These are phyloP conservation scores for Xylaria sp. DNA, from an alignment of 2,329 filamentous ascomycete genomes.

Conservation along the genomic window DNA sequence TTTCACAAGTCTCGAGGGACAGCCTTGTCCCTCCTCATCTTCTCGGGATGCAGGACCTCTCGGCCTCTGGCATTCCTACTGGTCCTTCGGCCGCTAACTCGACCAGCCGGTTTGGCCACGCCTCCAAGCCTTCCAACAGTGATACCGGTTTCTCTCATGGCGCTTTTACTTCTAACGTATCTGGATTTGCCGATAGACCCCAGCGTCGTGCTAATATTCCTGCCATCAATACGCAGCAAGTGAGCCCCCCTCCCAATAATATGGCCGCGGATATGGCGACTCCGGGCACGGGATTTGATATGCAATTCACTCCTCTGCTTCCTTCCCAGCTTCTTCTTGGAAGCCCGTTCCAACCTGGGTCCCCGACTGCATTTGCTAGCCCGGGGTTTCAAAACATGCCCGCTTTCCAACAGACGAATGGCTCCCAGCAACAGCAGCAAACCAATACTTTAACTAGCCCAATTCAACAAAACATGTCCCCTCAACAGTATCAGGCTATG, in stretches of 20 bases:
- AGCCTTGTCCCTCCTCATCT: conserved; percentile 86
- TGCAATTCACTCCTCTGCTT: conserved; percentile 97
- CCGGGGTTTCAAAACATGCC: conserved; percentile 90
- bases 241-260: conserved; percentile 62
- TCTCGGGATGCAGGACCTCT: conserved; percentile 91
- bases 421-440: conserved; percentile 51
- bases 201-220: conserved; percentile 87
- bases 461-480: conserved; percentile 80
- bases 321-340: conserved; percentile 94
- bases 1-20: conserved; percentile 83
- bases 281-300: conserved; percentile 90
- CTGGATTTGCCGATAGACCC: conserved; percentile 87
- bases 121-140: conserved; percentile 83
- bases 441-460: conserved; percentile 77
- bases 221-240: conserved; percentile 86
- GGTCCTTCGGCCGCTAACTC: conserved; percentile 64
- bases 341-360: conserved; percentile 96
- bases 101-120: conserved; percentile 74
- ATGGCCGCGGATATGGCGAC: conserved; percentile 80
- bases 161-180: conserved; percentile 87
- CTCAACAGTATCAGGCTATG: conserved; percentile 84
- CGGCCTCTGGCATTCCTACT: conserved; percentile 69
- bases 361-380: conserved; percentile 87
- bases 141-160: conserved; percentile 93
- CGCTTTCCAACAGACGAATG: conserved; percentile 71